Base-by-base conservation (phyloP, 2,329 filamentous ascomycete genomes). In the Balansia obtecta region DNA sequence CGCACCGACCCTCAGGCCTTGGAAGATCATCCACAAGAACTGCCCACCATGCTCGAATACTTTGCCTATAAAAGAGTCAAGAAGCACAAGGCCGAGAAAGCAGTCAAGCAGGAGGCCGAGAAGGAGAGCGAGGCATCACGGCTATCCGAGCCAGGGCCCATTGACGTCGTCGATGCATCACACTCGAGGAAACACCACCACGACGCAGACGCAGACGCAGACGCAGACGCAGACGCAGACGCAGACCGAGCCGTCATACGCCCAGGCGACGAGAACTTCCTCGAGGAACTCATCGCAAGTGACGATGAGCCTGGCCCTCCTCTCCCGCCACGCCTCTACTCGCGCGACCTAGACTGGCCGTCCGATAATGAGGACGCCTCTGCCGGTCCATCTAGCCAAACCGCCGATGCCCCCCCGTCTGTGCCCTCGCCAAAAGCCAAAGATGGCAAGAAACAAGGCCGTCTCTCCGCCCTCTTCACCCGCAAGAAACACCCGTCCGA, bases 61-160 rank as follows among this genome's bases (percentile, higher is more conserved):
- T 76, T 83, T 56, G 67, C 71, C 37, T 77, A 75, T 68, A 82
- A 77, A 62, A 83, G 82, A 63, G 68, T 73, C 60, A 83, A 82
- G 68, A 80, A 82, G 65, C 67, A 76, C 61, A 73, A 70, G 57
- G 72, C 68, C 2, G 71, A 79, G 52, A 76, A 79, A 53, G 65
- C 65, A 15, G 64, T 62, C 30, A 59, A 62, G 44, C 57, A 62
- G 20, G 54, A 62, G 8, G 58, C 55, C 50, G 40, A 49, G 20
- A 45, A 52, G 48, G 50, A 54, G 22, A 51, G 48, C 1, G 48
- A 53, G 15, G 53, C 41, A 10, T 50, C 51, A 27, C 54, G 54
- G 39, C 50, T 55, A 12, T 49, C 58, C 27, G 57, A 57, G 10
- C 51, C 50, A 18, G 44, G 39, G 9, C 39, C 33, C 32, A 45